These are phyloP conservation scores for Termitomyces sp. DNA, from an alignment of 768 basidiomycete genomes.

Conservation along the genomic window DNA sequence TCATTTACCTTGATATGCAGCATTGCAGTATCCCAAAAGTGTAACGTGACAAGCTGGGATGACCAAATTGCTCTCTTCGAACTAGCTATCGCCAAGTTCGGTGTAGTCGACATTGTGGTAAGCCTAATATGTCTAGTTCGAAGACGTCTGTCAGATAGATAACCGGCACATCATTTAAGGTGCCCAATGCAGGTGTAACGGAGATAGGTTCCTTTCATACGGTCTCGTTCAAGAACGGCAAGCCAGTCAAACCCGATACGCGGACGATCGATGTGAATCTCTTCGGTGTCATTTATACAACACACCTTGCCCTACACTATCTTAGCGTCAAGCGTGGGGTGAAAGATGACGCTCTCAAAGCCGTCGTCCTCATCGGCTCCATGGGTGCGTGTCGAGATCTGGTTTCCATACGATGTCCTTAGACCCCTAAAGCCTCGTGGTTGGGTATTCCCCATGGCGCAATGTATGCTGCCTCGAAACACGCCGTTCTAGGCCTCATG, in stretches of 20 bases:
- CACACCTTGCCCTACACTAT: slow-evolving; percentile 50
- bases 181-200: slow-evolving; percentile 49
- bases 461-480: slow-evolving; percentile 52
- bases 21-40: slow-evolving; percentile 37
- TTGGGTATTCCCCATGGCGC: slow-evolving; percentile 37
- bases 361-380: slow-evolving; percentile 52
- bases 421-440: slow-evolving; percentile 44
- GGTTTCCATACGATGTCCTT: neutral
- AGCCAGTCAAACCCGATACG: slow-evolving; percentile 40
- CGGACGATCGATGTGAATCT: slow-evolving; percentile 50
- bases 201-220: slow-evolving; percentile 31
- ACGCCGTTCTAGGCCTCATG: slow-evolving; percentile 52
- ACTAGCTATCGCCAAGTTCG: slow-evolving; percentile 41
- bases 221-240: slow-evolving; percentile 33
- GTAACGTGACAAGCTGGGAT: slow-evolving; percentile 54
- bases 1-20: slow-evolving; percentile 24
- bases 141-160: neutral
- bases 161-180: slow-evolving; percentile 20
- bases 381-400: slow-evolving; percentile 35
- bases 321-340: slow-evolving; percentile 33
- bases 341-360: slow-evolving; percentile 36
- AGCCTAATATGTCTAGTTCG: slow-evolving; percentile 13
- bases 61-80: slow-evolving; percentile 52
- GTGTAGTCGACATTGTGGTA: slow-evolving; percentile 53
- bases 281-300: slow-evolving; percentile 43